Base-by-base conservation (phyloP, 108 stramenopile genomes). In the Cyclotella kingstonii region DNA sequence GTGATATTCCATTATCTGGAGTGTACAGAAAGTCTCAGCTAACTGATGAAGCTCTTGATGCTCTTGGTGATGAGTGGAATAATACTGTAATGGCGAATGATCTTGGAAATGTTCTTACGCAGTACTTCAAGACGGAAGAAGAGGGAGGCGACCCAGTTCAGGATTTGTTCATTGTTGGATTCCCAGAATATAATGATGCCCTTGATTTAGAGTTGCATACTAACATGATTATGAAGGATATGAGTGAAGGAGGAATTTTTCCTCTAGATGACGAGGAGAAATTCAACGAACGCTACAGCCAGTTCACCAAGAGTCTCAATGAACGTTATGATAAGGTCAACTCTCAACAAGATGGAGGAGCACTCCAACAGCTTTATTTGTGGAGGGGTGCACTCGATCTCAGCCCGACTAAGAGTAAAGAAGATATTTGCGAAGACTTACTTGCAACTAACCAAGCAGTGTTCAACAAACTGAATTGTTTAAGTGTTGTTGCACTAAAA, bases 341-440 rank as follows among this genome's bases (percentile, higher is more conserved):
- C 27, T 21, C 25, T 2, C 35, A 44, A 17, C 39, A 44, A 30
- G 43, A 54, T 31, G 72, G 72, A 3, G 72, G 72, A n/a, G 52
- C 61, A 38, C 33, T 73, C 11, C 57, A 60, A 15, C 72, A 73
- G 53, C 72, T 73, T 3, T 45, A 44, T 15, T 30, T 54, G 38
- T 73, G 72, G 72, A 73, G 72, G 58, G 45, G 63, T 5, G 58
- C 66, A 15, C 72, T 73, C 14, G 59, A 67, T 60, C 58, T 73
- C 33, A 17, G 41, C 41, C 72, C 66, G 10, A 44, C 47, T 15
- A 67, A 56, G 30, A 53, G 23, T 29, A 50, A 67, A 31, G 17
- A 42, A 4, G 59, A 67, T 11, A 63, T 73, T 21, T 73, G 72
- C 28, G 21, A 39, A 28, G 66, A 63, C 42, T 53, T 64, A 23